phyloP scores from a whole-genome alignment of 805 yeast genomes.

The Zygosaccharomyces gambellarensis region DNA sequence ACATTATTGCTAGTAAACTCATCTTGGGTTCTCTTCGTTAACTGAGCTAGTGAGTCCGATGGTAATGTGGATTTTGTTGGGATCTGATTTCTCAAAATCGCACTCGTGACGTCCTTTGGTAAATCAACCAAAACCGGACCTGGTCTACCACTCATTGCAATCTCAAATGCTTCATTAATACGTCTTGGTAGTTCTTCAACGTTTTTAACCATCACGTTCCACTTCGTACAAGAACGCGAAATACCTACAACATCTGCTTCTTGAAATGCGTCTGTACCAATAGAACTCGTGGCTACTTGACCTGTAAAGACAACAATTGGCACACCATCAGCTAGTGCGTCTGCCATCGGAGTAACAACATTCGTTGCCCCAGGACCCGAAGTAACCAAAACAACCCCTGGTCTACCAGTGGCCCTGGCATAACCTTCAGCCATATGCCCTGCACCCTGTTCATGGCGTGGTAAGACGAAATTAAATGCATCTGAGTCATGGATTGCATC shows the following conservation, averaged over 20 bases:
- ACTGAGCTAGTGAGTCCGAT: slow-evolving; percentile 56
- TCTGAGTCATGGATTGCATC: slow-evolving; percentile 94
- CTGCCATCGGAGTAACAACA: slow-evolving; percentile 97
- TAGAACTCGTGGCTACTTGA: slow-evolving; percentile 91
- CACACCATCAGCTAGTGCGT: slow-evolving; percentile 94
- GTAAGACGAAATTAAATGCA: slow-evolving; percentile 83
- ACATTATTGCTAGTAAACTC: slow-evolving; percentile 74
- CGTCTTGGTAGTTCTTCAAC: slow-evolving; percentile 93
- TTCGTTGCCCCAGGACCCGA: slow-evolving; percentile 99
- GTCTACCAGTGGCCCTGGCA: slow-evolving; percentile 90
- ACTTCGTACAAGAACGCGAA: slow-evolving; percentile 94
- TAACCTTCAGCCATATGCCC: slow-evolving; percentile 99
- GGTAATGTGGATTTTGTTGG: slow-evolving; percentile 79
- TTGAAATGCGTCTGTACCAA: slow-evolving; percentile 98
- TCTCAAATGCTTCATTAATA: slow-evolving; percentile 96
- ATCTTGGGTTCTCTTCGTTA: slow-evolving; percentile 65
- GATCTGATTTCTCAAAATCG: slow-evolving; percentile 78
- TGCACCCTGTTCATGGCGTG: slow-evolving; percentile 98
- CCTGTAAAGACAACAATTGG: slow-evolving; percentile 97
- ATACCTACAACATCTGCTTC: slow-evolving; percentile 98
- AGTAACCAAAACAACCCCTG: slow-evolving; percentile 97
- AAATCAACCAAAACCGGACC: slow-evolving; percentile 97
- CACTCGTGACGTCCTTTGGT: slow-evolving; percentile 97
- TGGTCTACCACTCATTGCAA: slow-evolving; percentile 93
- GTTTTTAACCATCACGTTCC: slow-evolving; percentile 98